These are phyloP conservation scores for Tetradesmus obliquus DNA, from an alignment of 139 green algal species.

Conservation along the genomic window DNA sequence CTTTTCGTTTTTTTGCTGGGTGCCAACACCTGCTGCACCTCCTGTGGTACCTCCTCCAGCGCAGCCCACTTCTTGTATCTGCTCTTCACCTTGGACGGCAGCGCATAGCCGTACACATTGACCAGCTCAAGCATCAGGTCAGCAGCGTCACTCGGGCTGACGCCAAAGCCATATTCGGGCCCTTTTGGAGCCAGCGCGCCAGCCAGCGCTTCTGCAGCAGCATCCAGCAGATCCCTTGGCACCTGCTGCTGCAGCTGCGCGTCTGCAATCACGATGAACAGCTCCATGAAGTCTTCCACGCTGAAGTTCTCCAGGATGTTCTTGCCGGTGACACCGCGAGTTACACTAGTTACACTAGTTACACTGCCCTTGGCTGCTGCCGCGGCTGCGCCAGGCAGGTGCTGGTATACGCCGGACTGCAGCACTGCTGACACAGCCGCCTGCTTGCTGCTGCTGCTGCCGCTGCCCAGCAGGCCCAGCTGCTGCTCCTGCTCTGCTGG, in stretches of 20 bases:
- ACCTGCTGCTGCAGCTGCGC: not conserved
- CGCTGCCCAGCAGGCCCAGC: not conserved
- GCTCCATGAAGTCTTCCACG: constrained; percentile 7
- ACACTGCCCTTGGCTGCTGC: not conserved
- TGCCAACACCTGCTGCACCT: not conserved
- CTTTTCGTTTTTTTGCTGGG: not conserved
- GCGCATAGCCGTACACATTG: not conserved
- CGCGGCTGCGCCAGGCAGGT: not conserved
- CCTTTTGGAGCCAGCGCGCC: not conserved
- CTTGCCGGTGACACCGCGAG: not conserved
- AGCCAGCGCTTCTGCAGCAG: not conserved
- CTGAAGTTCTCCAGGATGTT: not conserved
- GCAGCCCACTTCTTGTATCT: constrained; percentile 8
- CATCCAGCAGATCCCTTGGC: not conserved
- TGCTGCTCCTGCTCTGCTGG: not conserved
- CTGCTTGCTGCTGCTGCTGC: not conserved
- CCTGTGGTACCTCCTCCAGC: not conserved
- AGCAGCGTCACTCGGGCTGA: not conserved
- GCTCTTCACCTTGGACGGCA: constrained; percentile 21
- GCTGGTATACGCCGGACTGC: not conserved
- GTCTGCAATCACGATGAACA: constrained; percentile 12
- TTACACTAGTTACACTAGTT: not conserved
- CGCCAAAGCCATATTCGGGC: not conserved
- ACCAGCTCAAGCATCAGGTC: not conserved
- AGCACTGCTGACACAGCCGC: not conserved